Conservation (phyloP, 1,139 yeast genomes). For the Debaryomyces psychrophilus region DNA sequence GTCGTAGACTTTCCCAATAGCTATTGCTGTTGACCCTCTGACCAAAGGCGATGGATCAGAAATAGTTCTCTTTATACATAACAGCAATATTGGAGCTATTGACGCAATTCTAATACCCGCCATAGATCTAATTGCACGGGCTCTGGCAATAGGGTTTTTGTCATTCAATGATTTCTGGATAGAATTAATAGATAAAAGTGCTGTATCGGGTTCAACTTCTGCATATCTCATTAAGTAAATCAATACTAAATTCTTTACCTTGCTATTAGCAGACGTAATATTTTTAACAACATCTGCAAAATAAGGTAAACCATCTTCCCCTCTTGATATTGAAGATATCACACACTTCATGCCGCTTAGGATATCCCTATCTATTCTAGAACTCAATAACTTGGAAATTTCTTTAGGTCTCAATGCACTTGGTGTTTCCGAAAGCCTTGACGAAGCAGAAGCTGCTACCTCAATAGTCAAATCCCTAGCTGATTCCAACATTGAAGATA, state of each 20-base stretch:
- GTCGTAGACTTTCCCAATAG: conserved; percentile 65
- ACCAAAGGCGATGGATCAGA: conserved; percentile 79
- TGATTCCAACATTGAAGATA: conserved; percentile 64
- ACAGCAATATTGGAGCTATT: conserved; percentile 74
- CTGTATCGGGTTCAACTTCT: conserved; percentile 83
- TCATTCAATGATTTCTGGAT: conserved; percentile 83
- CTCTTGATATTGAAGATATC: conserved; percentile 65
- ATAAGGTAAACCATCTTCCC: conserved; percentile 61
- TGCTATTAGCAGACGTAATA: conserved; percentile 70
- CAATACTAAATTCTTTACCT: conserved; percentile 77
- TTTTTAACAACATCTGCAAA: conserved; percentile 92
- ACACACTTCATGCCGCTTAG: conserved; percentile 78
- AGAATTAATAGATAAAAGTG: conserved; percentile 85
- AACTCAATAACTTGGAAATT: conserved; percentile 65
- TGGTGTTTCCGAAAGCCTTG: conserved; percentile 61
- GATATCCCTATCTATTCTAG: conserved; percentile 71
- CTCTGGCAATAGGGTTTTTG: conserved; percentile 65
- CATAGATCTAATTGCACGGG: conserved; percentile 76
- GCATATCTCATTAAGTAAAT: conserved; percentile 78
- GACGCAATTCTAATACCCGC: conserved; percentile 81
- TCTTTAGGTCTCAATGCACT: conserved; percentile 62
- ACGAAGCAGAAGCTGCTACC: conserved; percentile 79
- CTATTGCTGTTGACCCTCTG: conserved; percentile 77
- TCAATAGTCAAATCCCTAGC: conserved; percentile 81
- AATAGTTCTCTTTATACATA: conserved; percentile 70